Conservation (phyloP, 306 rosid genomes). For the Herpetospermum pedunculosum region DNA sequence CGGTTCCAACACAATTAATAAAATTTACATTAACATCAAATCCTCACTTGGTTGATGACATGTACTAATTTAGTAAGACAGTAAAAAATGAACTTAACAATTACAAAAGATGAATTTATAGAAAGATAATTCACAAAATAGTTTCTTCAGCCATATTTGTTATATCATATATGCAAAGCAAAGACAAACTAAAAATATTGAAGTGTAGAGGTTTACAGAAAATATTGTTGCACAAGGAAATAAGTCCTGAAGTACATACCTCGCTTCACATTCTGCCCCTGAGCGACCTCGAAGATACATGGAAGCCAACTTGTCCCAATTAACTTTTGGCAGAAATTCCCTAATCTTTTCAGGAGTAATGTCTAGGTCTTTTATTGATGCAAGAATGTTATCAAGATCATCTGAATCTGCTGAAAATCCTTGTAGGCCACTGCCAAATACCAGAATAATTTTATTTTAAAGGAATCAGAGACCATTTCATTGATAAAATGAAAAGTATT, state of each 20-base stretch:
- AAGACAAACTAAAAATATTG: background rate
- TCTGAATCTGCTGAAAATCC: conserved; percentile 31
- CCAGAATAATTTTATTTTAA: background rate
- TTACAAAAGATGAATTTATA: background rate
- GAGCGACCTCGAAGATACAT: conserved; percentile 53
- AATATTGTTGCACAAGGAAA: background rate
- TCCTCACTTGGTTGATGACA: background rate
- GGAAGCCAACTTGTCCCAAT: conserved; percentile 81
- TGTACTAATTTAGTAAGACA: background rate
- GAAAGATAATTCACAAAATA: background rate
- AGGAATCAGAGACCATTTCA: too few species aligned
- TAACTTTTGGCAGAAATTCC: conserved; percentile 63
- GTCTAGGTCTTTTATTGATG: conserved; percentile 47
- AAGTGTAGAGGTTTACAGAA: background rate
- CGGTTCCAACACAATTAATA: background rate
- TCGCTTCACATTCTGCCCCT: conserved; percentile 81
- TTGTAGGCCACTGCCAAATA: conserved; percentile 30
- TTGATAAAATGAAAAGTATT: too few species aligned
- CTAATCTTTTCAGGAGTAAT: conserved; percentile 42
- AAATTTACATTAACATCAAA: background rate
- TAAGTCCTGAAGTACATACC: conserved; percentile 38
- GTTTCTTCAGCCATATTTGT: background rate
- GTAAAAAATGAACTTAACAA: background rate
- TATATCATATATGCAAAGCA: background rate
- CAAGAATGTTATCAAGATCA: conserved; percentile 43